phyloP scores from a whole-genome alignment of 2,329 filamentous ascomycete genomes.

The Verticillium nonalfalfae region DNA sequence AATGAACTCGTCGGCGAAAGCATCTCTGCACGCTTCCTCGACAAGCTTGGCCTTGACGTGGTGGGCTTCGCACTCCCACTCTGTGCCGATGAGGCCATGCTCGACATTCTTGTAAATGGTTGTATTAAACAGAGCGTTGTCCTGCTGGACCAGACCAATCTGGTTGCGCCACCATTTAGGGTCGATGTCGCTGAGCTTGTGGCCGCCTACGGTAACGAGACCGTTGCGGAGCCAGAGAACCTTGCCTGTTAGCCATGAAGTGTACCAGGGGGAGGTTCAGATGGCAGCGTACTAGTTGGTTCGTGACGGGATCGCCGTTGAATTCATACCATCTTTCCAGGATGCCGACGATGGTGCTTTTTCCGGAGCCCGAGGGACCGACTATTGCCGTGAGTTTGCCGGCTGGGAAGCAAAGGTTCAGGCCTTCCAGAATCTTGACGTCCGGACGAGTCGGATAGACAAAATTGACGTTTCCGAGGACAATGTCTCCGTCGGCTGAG shows the following conservation, averaged over 20 bases:
- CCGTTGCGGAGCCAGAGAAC: slow-evolving; percentile 2
- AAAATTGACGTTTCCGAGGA: slow-evolving; percentile 17
- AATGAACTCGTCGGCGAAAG: slow-evolving; percentile 48
- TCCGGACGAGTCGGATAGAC: slow-evolving; percentile 20
- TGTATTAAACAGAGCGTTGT: slow-evolving; percentile 48
- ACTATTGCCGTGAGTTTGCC: slow-evolving; percentile 29
- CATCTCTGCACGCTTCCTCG: slow-evolving; percentile 40
- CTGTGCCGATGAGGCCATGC: slow-evolving; percentile 31
- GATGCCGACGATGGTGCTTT: slow-evolving; percentile 35
- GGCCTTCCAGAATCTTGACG: slow-evolving; percentile 23
- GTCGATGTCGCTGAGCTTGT: slow-evolving; percentile 13
- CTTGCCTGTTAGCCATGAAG: background rate
- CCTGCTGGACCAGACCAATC: slow-evolving; percentile 47
- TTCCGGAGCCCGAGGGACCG: slow-evolving; percentile 35
- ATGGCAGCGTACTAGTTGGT: background rate
- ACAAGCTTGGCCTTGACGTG: slow-evolving; percentile 33
- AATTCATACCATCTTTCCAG: slow-evolving; percentile 31
- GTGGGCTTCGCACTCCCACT: slow-evolving; percentile 28
- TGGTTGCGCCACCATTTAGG: slow-evolving; percentile 36
- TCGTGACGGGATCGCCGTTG: slow-evolving; percentile 1
- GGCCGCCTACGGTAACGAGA: slow-evolving; percentile 9
- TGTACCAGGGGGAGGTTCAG: background rate
- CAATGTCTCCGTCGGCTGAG: slow-evolving; percentile 7
- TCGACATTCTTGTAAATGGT: slow-evolving; percentile 43
- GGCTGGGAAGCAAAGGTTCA: slow-evolving; percentile 16